Base-by-base conservation (phyloP, 768 basidiomycete genomes). In the Clitopilus hobsonii region DNA sequence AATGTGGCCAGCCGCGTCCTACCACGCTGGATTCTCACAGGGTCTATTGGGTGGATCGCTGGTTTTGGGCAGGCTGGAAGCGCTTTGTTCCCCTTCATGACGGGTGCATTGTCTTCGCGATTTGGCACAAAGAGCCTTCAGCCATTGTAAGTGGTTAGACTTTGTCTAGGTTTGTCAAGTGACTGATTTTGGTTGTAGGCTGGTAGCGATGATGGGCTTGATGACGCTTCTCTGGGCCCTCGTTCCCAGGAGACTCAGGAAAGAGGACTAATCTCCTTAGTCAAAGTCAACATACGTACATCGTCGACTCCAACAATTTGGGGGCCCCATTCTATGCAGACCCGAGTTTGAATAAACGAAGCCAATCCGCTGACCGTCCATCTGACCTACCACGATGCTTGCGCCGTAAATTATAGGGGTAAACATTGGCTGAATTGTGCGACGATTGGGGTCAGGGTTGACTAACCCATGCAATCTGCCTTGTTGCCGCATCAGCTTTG, bases 41-140 rank as follows among this genome's bases (percentile, higher is more conserved):
- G 76, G 20, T 74, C 81, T 13, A 81, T 85, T 30, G 83, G 83
- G 11, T 85, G 81, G 83, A 81, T 84, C 24, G 81, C 82, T 8
- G 80, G 80, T 5, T 75, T 82, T 28, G 86, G 88, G 1, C 83
- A 85, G 62, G 82, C 85, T 3, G 88, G 88, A 16, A 82, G 82
- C 38, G 87, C 88, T 0, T 57, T 85, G 6, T 61, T 89, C 7
- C 87, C 89, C 0, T 88, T 90, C 60, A 74, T 88, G 52, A 84
- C 85, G 0, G 86, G 88, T 26, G 76, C 82, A 2, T 76, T 89
- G 24, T 78, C 87, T 3, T 74, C 76, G 22, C 80, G 73, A 55
- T 77, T 81, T 26, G 86, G 78, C 0, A 85, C 85, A 45, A 67
- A 72, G 53, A 77, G 74, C 56, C 64, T 86, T 54, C 81, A 84